A percentile compares a stretch with the other conserved stretches of the same genome.
These are phyloP conservation scores for Ensete glaucum DNA, from an alignment of 176 grass and related monocot species.

Conservation along the genomic window DNA sequence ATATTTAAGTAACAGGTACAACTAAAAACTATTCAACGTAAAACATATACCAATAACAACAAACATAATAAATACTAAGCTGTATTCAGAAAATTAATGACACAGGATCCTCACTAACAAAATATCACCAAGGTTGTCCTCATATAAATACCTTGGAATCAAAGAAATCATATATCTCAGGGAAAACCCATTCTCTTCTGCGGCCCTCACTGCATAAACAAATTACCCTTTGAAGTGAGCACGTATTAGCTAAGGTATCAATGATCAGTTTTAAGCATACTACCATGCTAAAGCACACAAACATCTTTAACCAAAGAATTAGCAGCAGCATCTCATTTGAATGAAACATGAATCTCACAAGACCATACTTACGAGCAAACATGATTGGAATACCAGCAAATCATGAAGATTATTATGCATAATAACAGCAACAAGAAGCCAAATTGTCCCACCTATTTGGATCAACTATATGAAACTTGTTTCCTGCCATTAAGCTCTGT, in stretches of 20 bases:
- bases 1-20: background rate
- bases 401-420: too few relatives aligned
- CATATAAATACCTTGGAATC: conserved; percentile 33
- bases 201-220: conserved; percentile 63
- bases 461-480: background rate
- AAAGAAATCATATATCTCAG: conserved; percentile 39
- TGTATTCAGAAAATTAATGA: background rate
- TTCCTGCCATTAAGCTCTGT: background rate
- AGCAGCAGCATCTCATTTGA: background rate
- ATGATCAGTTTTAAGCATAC: background rate
- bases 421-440: background rate
- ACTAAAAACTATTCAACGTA: background rate
- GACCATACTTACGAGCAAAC: background rate
- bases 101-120: background rate
- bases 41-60: background rate
- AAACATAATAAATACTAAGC: background rate
- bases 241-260: conserved; percentile 1
- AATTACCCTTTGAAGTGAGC: conserved; percentile 9
- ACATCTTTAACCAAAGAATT: background rate
- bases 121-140: background rate
- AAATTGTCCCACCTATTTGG: background rate
- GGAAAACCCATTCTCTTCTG: conserved; percentile 73
- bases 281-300: background rate
- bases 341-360: background rate
- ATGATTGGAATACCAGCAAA: background rate